Percentiles rank a stretch among this genome's conserved stretches.
phyloP scores from a whole-genome alignment of 495 filamentous ascomycete species.

The Aspergillus carlsbadensis region DNA sequence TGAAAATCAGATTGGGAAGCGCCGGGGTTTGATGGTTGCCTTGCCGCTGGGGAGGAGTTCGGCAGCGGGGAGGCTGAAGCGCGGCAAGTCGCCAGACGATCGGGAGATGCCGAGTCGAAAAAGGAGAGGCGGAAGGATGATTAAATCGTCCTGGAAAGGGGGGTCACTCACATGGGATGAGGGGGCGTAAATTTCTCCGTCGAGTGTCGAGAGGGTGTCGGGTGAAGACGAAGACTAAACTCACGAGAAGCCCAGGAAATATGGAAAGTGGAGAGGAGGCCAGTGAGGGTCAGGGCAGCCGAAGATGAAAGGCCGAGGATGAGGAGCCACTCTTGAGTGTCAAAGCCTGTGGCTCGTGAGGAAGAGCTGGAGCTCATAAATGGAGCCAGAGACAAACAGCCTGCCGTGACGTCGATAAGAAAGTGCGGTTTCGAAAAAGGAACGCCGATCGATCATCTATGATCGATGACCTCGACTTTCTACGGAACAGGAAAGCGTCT shows the following conservation, averaged over 20 bases:
- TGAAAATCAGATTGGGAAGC: background rate
- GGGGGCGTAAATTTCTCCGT: background rate
- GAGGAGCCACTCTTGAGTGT: slow-evolving; percentile 2
- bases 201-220: background rate
- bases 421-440: background rate
- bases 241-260: background rate
- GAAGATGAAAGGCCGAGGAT: background rate
- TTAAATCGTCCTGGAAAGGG: background rate
- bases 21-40: slow-evolving; percentile 15
- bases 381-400: background rate
- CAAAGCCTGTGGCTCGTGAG: slow-evolving; percentile 1
- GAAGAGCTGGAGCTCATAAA: background rate
- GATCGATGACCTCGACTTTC: slow-evolving; percentile 2
- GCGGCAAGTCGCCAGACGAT: slow-evolving; percentile 4
- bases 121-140: background rate
- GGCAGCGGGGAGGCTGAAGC: slow-evolving; percentile 24
- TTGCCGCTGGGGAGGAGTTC: slow-evolving; percentile 16
- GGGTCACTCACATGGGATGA: slow-evolving; percentile 1
- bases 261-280: background rate
- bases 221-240: background rate
- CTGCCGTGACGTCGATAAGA: slow-evolving; percentile 16
- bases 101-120: slow-evolving; percentile 4
- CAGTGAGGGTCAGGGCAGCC: slow-evolving; percentile 3
- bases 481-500: background rate
- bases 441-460: slow-evolving; percentile 11